Evolutionary conservation across 2,329 filamentous ascomycete species (phyloP).

Genomic region (Penicillium sp.): DNA sequence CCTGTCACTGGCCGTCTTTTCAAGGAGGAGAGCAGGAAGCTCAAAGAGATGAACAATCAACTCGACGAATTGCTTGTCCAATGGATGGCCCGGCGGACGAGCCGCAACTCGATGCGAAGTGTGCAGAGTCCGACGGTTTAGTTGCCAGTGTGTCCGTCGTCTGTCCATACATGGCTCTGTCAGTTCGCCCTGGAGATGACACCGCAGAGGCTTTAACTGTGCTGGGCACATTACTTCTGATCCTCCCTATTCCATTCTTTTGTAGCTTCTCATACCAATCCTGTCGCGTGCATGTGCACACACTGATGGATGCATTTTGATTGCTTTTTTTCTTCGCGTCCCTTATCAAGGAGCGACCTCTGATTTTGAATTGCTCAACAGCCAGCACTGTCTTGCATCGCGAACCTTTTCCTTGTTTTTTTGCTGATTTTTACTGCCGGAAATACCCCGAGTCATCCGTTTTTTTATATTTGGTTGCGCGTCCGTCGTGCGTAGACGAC

Average conservation of each 20-base stretch:
- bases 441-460: conserved; percentile 32
- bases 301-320: conserved; percentile 5
- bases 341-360: conserved; percentile 7
- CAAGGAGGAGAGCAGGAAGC: conserved; percentile 76
- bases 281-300: conserved; percentile 6
- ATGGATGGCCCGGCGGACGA: conserved; percentile 57
- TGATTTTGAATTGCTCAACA: conserved; percentile 11
- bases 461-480: conserved; percentile 10
- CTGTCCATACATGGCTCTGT: conserved; percentile 6
- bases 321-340: conserved; percentile 1
- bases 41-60: conserved; percentile 84
- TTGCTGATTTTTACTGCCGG: conserved; percentile 17
- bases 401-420: conserved; percentile 13
- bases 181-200: conserved; percentile 1
- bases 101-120: conserved; percentile 7
- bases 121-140: conserved; percentile 22
- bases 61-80: conserved; percentile 82
- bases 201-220: conserved; percentile 9
- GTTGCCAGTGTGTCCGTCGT: conserved; percentile 12
- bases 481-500: conserved; percentile 13
- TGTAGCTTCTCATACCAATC: conserved; percentile 2
- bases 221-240: conserved; percentile 22
- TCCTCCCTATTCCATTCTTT: conserved; percentile 14
- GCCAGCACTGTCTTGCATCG: conserved; percentile 10
- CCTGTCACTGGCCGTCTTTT: conserved; percentile 77